These are phyloP conservation scores for Verticillium tricorpus DNA, from an alignment of 2,329 filamentous ascomycete species.

Conservation along the genomic window DNA sequence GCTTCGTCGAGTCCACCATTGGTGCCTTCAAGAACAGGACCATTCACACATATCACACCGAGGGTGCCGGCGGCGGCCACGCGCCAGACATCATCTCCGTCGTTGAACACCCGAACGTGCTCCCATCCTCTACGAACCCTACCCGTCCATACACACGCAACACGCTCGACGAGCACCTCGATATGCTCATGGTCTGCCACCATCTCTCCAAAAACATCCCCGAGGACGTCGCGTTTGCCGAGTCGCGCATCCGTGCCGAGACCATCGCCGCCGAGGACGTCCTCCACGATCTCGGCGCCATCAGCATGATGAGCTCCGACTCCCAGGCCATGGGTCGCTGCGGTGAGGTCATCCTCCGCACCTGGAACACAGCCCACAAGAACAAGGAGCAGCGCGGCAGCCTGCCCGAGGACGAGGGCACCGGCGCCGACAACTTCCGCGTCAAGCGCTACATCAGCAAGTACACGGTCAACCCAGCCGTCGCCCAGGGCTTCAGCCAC, in stretches of 20 bases:
- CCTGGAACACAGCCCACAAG: conserved; percentile 97
- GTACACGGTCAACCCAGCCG: conserved; percentile 91
- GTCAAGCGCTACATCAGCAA: conserved; percentile 93
- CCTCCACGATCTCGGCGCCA: conserved; percentile 88
- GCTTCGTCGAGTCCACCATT: conserved; percentile 92
- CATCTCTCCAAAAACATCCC: conserved; percentile 89
- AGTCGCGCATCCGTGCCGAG: conserved; percentile 89
- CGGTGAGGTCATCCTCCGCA: conserved; percentile 86
- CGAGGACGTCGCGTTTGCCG: conserved; percentile 93
- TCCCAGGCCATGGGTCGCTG: conserved; percentile 96
- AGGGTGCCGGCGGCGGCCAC: conserved; percentile 91
- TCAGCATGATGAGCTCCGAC: conserved; percentile 96
- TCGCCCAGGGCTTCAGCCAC: conserved; percentile 87
- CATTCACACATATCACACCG: conserved; percentile 96
- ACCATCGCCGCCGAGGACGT: conserved; percentile 97
- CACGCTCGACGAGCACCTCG: conserved; percentile 91
- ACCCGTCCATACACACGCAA: conserved; percentile 87
- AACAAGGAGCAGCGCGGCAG: conserved; percentile 82
- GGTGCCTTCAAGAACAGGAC: conserved; percentile 79
- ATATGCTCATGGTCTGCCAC: conserved; percentile 99
- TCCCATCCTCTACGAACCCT: conserved; percentile 88
- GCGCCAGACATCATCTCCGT: conserved; percentile 95
- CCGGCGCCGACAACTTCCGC: conserved; percentile 81
- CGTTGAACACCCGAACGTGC: conserved; percentile 81
- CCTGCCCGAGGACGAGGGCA: conserved; percentile 72